A percentile compares a stretch with the other conserved stretches of the same genome.
Conservation (phyloP, 768 basidiomycete species). For the Podaxis mareebaensis region DNA sequence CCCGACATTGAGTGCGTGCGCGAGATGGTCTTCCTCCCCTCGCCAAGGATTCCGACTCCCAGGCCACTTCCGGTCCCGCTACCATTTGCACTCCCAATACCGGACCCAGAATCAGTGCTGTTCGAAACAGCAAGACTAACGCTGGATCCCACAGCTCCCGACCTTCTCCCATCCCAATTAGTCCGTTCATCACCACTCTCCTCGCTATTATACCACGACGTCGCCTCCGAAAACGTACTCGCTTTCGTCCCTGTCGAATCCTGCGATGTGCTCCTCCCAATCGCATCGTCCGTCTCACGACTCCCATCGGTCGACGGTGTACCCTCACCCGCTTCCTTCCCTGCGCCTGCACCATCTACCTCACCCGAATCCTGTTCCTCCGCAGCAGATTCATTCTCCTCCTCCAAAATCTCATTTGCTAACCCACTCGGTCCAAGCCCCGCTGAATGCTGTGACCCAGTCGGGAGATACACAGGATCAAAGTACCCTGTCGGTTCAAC, state of each 20-base stretch:
- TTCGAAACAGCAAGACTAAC: neutral
- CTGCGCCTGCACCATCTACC: neutral
- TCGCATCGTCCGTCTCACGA: constrained; percentile 1
- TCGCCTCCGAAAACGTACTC: constrained; percentile 4
- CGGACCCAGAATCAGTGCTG: neutral
- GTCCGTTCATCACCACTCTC: constrained; percentile 14
- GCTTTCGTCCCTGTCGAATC: constrained; percentile 16
- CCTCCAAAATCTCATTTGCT: constrained; percentile 38
- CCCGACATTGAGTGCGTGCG: constrained; percentile 14
- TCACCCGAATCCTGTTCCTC: constrained; percentile 8
- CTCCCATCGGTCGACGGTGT: constrained; percentile 8
- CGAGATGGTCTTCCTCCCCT: constrained; percentile 5
- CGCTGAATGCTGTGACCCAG: constrained; percentile 17
- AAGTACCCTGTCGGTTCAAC: constrained; percentile 45
- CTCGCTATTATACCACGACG: constrained; percentile 15
- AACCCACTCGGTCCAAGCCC: constrained; percentile 25
- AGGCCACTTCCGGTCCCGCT: neutral
- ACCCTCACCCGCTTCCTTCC: neutral
- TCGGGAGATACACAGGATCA: constrained; percentile 43
- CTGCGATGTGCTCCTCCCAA: constrained; percentile 11
- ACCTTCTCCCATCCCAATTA: neutral
- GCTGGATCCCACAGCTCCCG: neutral
- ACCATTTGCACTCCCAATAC: neutral
- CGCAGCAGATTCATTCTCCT: neutral
- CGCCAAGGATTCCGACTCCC: neutral